Percentiles rank a stretch among this genome's conserved stretches.
These are phyloP conservation scores for Diaporthe batatas DNA, from an alignment of 2,329 filamentous ascomycete species.

Conservation along the genomic window DNA sequence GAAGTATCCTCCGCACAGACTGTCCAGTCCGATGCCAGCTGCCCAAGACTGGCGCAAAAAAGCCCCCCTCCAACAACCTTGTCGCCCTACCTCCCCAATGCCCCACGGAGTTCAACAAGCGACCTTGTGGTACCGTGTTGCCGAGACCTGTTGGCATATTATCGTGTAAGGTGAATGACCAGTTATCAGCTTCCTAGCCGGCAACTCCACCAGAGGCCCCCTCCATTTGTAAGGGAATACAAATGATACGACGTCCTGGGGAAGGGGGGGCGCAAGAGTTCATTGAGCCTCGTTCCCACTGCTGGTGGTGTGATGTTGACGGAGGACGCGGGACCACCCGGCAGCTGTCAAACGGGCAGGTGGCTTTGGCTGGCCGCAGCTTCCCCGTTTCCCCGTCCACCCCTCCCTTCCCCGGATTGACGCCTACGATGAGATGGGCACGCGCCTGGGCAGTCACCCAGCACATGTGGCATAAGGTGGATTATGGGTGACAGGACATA, in stretches of 20 bases:
- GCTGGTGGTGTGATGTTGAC: conserved; percentile 8
- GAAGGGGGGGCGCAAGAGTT: background rate
- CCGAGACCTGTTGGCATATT: conserved; percentile 14
- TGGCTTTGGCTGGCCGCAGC: conserved; percentile 25
- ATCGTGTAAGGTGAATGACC: background rate
- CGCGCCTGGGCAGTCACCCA: background rate
- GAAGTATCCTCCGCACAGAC: conserved; percentile 15
- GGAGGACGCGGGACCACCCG: conserved; percentile 26
- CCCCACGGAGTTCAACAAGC: conserved; percentile 17
- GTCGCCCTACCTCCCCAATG: background rate
- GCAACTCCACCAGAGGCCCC: background rate
- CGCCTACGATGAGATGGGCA: background rate
- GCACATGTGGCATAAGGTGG: conserved; percentile 25
- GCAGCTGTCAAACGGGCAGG: conserved; percentile 23
- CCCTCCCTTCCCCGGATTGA: background rate
- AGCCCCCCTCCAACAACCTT: background rate
- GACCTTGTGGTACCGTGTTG: conserved; percentile 29
- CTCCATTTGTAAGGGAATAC: background rate
- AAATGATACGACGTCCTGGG: background rate
- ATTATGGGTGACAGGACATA: background rate
- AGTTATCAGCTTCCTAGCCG: background rate
- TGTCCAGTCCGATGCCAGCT: conserved; percentile 1
- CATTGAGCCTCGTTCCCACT: conserved; percentile 12
- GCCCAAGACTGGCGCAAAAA: background rate
- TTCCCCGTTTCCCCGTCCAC: background rate